Conservation (phyloP, 176 grass and related monocot species). For the Triticum dicoccoides region DNA sequence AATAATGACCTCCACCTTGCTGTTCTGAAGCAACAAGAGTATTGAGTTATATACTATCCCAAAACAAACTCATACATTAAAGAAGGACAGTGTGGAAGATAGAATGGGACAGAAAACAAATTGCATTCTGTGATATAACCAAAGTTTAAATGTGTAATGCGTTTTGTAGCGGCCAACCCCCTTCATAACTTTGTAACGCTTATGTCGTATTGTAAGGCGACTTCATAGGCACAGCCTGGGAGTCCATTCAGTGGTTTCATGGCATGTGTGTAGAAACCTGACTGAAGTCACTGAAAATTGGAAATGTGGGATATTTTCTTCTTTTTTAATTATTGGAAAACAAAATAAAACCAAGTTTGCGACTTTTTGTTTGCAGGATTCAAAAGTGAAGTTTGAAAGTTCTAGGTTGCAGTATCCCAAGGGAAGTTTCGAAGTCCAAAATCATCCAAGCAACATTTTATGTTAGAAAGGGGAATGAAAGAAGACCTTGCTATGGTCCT, state of each 20-base stretch:
- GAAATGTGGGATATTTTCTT: background rate
- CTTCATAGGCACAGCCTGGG: background rate
- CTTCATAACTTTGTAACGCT: too few relatives aligned
- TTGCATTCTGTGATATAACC: background rate
- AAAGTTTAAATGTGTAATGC: too few relatives aligned
- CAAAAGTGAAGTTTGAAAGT: background rate
- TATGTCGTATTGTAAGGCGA: too few relatives aligned
- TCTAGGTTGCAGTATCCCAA: background rate
- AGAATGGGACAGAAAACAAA: background rate
- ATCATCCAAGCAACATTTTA: background rate
- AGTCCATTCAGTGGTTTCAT: background rate
- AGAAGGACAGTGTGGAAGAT: background rate
- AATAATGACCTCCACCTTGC: slow-evolving; percentile 86
- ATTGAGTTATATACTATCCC: slow-evolving; percentile 10
- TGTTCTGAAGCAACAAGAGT: slow-evolving; percentile 72
- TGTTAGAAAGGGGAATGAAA: background rate
- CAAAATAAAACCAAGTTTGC: background rate
- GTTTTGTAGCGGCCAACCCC: too few relatives aligned
- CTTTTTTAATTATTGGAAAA: background rate
- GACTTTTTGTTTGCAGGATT: background rate
- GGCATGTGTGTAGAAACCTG: background rate
- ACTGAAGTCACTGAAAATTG: background rate
- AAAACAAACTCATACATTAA: background rate
- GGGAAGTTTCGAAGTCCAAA: background rate
- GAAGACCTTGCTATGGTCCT: background rate